Base-by-base conservation (phyloP, 331 rosid species). In the Arachis monticola region DNA sequence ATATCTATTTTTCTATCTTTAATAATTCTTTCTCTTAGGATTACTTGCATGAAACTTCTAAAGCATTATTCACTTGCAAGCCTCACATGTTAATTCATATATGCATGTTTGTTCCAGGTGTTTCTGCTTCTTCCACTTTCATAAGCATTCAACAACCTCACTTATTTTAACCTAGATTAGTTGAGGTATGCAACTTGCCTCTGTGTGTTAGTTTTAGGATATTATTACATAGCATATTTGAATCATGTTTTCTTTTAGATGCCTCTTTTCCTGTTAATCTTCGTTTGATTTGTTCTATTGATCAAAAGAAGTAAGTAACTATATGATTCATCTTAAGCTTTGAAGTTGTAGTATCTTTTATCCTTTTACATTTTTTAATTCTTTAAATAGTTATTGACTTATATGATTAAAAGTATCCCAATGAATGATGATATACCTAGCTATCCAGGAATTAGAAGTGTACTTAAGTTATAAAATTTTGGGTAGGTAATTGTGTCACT, bases 21-120 rank as follows among this genome's bases (percentile, higher is more conserved):
- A 53, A 53, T 82, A 38, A 38, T 76, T 79, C 86, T 57, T 57
- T 77, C 67, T 58, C 70, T 59, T 70, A 78, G 87, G 81, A 83
- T 80, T 83, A 67, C 81, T 78, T 89, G 90, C 92, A 87, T 88
- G 88, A 90, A 73, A 79, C 73, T 67, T 64, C 73, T 35, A 83
- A 71, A 79, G 75, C 60, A 67, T 65, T 38, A 67, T 65, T 62
- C 82, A 56, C 68, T 75, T 81, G 74, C 77, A 64, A 82, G 70
- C 77, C 75, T 77, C 87, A 75, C 83, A 82, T 72, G 69, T 38
- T 38, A 3, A 38, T 38, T 73, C 61, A 71, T 52, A 68, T 63
- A 81, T 71, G 14, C 62, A 72, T 74, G 72, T 56, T 53, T 67
- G 65, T 66, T 76, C 69, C 79, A 74, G 78, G 65, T 66, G 77